A percentile compares a stretch with the other conserved stretches of the same genome.
These are phyloP conservation scores for Suillus subluteus DNA, from an alignment of 768 basidiomycete species.

Conservation along the genomic window DNA sequence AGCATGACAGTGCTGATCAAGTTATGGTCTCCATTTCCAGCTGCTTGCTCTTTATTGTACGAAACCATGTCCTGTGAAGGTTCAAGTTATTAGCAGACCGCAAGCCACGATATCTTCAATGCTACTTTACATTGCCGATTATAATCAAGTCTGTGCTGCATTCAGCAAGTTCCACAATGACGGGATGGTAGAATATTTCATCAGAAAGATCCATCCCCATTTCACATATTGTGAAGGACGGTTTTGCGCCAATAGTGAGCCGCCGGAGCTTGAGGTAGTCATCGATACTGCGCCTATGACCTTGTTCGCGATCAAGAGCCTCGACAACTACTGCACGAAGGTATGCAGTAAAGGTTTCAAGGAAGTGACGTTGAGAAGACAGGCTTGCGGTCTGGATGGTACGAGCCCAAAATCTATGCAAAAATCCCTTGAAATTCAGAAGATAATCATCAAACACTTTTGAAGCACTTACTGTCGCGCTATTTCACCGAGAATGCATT, in stretches of 20 bases:
- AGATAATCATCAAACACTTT: constrained; percentile 23
- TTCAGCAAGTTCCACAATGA: constrained; percentile 14
- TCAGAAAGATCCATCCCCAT: constrained; percentile 37
- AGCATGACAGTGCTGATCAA: constrained; percentile 39
- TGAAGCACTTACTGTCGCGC: constrained; percentile 24
- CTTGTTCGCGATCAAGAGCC: constrained; percentile 15
- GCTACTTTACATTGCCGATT: constrained; percentile 26
- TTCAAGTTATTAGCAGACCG: neutral
- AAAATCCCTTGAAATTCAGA: neutral
- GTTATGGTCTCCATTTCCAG: constrained; percentile 36
- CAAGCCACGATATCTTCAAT: neutral
- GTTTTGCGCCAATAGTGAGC: constrained; percentile 32
- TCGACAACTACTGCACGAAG: constrained; percentile 9
- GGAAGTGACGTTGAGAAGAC: constrained; percentile 14
- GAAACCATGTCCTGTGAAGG: constrained; percentile 38
- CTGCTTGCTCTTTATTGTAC: constrained; percentile 39
- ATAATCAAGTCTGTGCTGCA: constrained; percentile 24
- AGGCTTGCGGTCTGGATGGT: constrained; percentile 4
- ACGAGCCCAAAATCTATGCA: constrained; percentile 15
- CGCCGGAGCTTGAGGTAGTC: constrained; percentile 38
- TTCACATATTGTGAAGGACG: constrained; percentile 34
- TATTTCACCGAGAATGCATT: constrained; percentile 15
- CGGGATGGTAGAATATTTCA: constrained; percentile 33
- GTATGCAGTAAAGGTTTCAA: constrained; percentile 10
- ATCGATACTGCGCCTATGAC: constrained; percentile 28